phyloP scores from a whole-genome alignment of 2,329 filamentous ascomycete genomes.

The Pseudopithomyces maydicus region DNA sequence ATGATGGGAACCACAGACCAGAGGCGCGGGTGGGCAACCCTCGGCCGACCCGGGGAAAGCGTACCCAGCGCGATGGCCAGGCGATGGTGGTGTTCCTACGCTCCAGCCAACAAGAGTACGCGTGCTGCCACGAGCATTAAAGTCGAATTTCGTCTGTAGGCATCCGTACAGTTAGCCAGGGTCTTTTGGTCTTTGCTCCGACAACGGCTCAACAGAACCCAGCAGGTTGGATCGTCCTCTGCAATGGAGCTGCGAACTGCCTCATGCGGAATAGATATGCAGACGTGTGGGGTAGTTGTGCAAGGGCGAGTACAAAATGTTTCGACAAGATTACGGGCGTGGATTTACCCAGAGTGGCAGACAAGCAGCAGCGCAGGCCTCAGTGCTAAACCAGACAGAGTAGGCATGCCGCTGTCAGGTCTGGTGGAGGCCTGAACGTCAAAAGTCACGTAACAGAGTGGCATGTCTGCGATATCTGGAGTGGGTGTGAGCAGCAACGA shows the following conservation, averaged over 20 bases:
- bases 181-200: constrained; percentile 11
- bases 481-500: constrained; percentile 1
- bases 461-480: constrained; percentile 4
- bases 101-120: constrained; percentile 10
- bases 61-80: constrained; percentile 27
- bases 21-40: constrained; percentile 10
- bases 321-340: constrained; percentile 2
- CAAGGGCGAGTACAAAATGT: constrained; percentile 6
- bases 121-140: constrained; percentile 23
- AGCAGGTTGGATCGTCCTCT: constrained; percentile 23
- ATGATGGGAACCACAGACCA: constrained; percentile 12
- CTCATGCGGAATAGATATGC: constrained; percentile 25
- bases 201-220: constrained; percentile 31
- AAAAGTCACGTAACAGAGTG: constrained; percentile 11
- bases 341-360: constrained; percentile 12
- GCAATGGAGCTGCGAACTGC: constrained; percentile 28
- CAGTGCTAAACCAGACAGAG: constrained; percentile 6
- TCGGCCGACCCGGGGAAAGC: constrained; percentile 10
- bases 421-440: constrained; percentile 1
- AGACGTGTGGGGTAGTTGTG: constrained; percentile 20
- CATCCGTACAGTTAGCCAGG: constrained; percentile 12
- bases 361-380: neutral
- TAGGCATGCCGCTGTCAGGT: constrained; percentile 18
- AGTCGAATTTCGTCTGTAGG: constrained; percentile 33
- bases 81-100: constrained; percentile 22